Evolutionary conservation across 345 rosid species (phyloP).

Genomic region (Hypericum androsaemum): DNA sequence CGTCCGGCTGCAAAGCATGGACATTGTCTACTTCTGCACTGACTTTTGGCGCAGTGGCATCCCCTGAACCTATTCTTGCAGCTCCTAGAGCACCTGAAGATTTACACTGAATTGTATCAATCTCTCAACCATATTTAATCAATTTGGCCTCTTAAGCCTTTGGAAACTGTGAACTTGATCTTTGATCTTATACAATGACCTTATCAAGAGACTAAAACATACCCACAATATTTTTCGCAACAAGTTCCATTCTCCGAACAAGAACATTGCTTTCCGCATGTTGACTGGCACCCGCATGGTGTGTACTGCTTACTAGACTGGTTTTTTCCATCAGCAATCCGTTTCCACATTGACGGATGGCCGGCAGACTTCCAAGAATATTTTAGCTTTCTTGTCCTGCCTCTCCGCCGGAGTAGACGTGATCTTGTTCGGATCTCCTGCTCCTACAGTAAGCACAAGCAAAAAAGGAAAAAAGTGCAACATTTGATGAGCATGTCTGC

Average conservation of each 20-base stretch:
- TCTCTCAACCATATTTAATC: background rate
- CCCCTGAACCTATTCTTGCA: conserved; percentile 98
- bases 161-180: background rate
- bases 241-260: conserved; percentile 66
- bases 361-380: conserved; percentile 84
- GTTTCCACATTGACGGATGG: conserved; percentile 66
- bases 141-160: background rate
- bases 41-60: conserved; percentile 98
- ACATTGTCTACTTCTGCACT: conserved; percentile 96
- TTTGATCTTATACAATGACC: conserved; percentile 7
- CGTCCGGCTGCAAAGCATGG: conserved; percentile 99
- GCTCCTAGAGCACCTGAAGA: conserved; percentile 83
- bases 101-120: background rate
- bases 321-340: conserved; percentile 49
- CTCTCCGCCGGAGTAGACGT: conserved; percentile 50
- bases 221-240: conserved; percentile 98
- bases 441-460: conserved; percentile 38
- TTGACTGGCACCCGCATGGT: conserved; percentile 81
- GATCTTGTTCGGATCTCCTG: conserved; percentile 52
- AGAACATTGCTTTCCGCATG: conserved; percentile 76
- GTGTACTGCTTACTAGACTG: conserved; percentile 61
- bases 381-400: conserved; percentile 73
- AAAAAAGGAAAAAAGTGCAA: conserved; percentile 9
- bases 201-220: conserved; percentile 22
- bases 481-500: conserved; percentile 6